Evolutionary conservation across 176 grass and related monocot genomes (phyloP), one percentile per base, ranked within the genome.

Genomic region (Aechmea fasciata): DNA sequence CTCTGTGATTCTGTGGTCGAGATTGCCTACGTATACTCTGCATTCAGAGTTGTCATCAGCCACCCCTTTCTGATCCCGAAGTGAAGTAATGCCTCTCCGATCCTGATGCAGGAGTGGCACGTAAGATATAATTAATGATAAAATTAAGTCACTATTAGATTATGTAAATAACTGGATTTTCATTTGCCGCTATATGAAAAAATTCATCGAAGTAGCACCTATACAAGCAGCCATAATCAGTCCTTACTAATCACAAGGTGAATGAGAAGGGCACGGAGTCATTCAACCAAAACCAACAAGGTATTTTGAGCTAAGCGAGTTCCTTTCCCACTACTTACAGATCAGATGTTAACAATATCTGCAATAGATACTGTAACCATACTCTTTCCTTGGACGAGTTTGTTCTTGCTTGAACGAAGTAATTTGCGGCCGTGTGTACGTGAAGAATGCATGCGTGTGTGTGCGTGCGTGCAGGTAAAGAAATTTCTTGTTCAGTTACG

Each of bases 1-100:
- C 92, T 96, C 92, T 73, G 88, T 83, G 75, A 92, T 82, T 76
- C 81, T 91, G 25, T 83, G 90, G 69, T 96, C 92, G 52, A 89
- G 86, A 82, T 96, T 91, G 69, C 88, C 88, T 11, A 96, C 81
- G 72, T 91, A 96, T 33, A 89, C 69, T 69, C 83, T 88, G 53
- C 92, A 76, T 26, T 84, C 85, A n/a, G 71, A 64, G 19, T 87
- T 79, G 11, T 92, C 79, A 69, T 57, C 64, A 13, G 70, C 66
- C 23, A 88, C 68, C 15, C 75, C 68, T 52, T 80, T 88, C 14
- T 47, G 41, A 80, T 96, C 81, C 85, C 87, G 75, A 25, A 70
- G 55, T 13, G 10, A 14, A 19, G 11, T 12, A 18, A 59, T 2
- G 0, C 25, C 11, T 48, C 33, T 11, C 64, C n/a, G 47, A 41